Conservation (phyloP, 805 yeast genomes). For the Yarrowia porcina region DNA sequence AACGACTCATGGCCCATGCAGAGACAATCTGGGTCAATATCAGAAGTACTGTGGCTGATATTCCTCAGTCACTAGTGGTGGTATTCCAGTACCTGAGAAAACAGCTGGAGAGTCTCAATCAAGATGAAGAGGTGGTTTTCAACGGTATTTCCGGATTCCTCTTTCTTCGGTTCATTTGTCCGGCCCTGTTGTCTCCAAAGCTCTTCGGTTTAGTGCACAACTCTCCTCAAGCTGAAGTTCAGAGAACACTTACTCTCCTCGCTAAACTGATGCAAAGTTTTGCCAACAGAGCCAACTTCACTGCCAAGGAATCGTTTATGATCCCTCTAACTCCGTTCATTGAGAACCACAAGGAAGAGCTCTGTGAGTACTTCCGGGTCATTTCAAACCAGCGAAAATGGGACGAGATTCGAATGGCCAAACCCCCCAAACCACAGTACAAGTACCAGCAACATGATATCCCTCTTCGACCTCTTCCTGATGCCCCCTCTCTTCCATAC, state of each 20-base stretch:
- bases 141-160: conserved; percentile 81
- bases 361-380: conserved; percentile 1
- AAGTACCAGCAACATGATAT: neutral
- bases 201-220: conserved; percentile 66
- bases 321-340: conserved; percentile 25
- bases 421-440: neutral
- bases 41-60: conserved; percentile 62
- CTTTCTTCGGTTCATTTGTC: conserved; percentile 82
- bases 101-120: conserved; percentile 45
- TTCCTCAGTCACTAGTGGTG: conserved; percentile 63
- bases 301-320: conserved; percentile 29
- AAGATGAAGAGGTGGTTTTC: conserved; percentile 41
- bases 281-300: conserved; percentile 47
- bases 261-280: conserved; percentile 56
- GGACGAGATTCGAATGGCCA: neutral
- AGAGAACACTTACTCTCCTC: conserved; percentile 73
- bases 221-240: conserved; percentile 68
- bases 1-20: conserved; percentile 49
- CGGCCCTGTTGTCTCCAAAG: conserved; percentile 88
- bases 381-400: conserved; percentile 5
- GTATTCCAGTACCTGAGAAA: conserved; percentile 62
- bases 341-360: neutral
- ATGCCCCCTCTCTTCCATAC: neutral
- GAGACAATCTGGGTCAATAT: conserved; percentile 65
- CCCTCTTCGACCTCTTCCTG: conserved; percentile 1